A percentile compares a stretch with the other conserved stretches of the same genome.
Conservation (phyloP, 2,329 filamentous ascomycete genomes). For the Trichoderma endophyticum region DNA sequence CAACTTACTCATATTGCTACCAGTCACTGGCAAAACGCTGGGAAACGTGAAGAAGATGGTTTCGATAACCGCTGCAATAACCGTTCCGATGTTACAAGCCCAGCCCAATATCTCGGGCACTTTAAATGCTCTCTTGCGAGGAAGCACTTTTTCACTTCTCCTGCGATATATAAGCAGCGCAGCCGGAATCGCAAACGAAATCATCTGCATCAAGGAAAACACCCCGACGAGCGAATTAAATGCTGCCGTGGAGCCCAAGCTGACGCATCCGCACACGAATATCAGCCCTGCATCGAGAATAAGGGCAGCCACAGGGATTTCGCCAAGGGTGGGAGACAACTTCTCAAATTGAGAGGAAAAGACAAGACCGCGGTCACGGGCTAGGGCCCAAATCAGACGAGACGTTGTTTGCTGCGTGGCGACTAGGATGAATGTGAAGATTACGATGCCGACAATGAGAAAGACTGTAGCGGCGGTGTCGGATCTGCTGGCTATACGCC, state of each 20-base stretch:
- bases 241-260: conserved; percentile 8
- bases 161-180: conserved; percentile 8
- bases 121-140: conserved; percentile 7
- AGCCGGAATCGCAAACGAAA: conserved; percentile 13
- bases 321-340: not conserved
- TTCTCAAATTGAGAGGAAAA: conserved; percentile 4
- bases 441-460: conserved; percentile 9
- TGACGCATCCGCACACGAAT: conserved; percentile 13
- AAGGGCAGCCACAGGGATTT: conserved; percentile 6
- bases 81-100: conserved; percentile 15
- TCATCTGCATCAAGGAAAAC: conserved; percentile 9
- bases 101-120: conserved; percentile 14
- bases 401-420: conserved; percentile 23
- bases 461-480: conserved; percentile 16
- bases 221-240: conserved; percentile 11
- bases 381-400: conserved; percentile 22
- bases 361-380: conserved; percentile 21
- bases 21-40: conserved; percentile 3
- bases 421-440: conserved; percentile 20
- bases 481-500: conserved; percentile 14
- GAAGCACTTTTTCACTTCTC: not conserved
- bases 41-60: conserved; percentile 17
- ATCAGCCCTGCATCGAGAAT: conserved; percentile 7
- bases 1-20: conserved; percentile 16
- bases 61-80: conserved; percentile 9